These are phyloP conservation scores for Microthyrium microscopicum DNA, from an alignment of 2,329 filamentous ascomycete species.

Conservation along the genomic window DNA sequence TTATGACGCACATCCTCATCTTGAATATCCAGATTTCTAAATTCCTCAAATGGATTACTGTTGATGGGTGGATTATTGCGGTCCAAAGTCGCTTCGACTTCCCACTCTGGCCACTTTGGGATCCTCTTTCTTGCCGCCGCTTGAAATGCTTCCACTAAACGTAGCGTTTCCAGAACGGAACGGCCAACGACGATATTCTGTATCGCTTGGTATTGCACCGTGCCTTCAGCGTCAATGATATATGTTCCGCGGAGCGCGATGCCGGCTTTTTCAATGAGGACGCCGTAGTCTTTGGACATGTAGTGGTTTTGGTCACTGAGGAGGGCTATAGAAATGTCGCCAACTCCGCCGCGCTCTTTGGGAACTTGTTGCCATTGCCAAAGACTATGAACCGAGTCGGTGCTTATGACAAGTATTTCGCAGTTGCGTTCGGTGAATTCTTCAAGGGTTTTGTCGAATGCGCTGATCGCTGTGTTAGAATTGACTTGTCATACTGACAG, in stretches of 20 bases:
- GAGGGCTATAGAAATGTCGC: slow-evolving; percentile 43
- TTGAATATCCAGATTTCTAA: no score
- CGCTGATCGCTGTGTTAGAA: slow-evolving; percentile 40
- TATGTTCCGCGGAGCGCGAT: slow-evolving; percentile 47
- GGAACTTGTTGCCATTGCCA: slow-evolving; percentile 42
- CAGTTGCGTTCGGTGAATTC: slow-evolving; percentile 44
- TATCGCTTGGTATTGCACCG: slow-evolving; percentile 44
- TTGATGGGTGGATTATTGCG: no score
- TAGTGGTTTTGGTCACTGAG: slow-evolving; percentile 45
- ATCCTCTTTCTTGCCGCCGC: not conserved
- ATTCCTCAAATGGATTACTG: no score
- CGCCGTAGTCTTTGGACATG: slow-evolving; percentile 44
- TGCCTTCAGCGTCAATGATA: slow-evolving; percentile 47
- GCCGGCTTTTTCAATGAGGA: slow-evolving; percentile 46
- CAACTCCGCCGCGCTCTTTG: slow-evolving; percentile 45
- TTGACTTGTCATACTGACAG: no score
- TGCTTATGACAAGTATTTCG: slow-evolving; percentile 42
- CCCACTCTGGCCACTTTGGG: not conserved
- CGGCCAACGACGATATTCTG: slow-evolving; percentile 50
- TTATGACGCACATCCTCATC: no score
- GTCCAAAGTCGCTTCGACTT: not conserved
- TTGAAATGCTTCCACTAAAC: slow-evolving; percentile 35
- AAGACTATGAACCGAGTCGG: slow-evolving; percentile 42
- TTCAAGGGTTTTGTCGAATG: slow-evolving; percentile 44
- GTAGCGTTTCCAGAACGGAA: slow-evolving; percentile 46